Evolutionary conservation across 2,329 filamentous ascomycete genomes (phyloP), one percentile per base, ranked within the genome.

Genomic region (Tolypocladium paradoxum): DNA sequence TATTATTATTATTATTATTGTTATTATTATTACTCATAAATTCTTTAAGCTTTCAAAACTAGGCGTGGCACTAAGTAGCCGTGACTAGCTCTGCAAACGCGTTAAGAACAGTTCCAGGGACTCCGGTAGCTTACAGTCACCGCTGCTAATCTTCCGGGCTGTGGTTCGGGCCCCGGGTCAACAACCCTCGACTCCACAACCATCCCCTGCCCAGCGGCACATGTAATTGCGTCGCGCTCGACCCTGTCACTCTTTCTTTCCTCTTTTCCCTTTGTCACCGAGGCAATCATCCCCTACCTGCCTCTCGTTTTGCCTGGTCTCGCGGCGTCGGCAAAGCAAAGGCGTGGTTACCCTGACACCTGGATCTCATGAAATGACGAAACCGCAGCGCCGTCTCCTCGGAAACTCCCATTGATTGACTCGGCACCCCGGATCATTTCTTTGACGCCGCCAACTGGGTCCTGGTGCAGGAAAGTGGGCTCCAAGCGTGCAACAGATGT

Each of bases 351-450:
- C 37, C 47, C 20, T 40, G 27, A 35, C 35, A 40, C 18, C 40
- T 55, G 57, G 55, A 55, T 56, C 57, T 56, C 56, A 64, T 64
- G 63, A 61, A 61, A 60, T 60, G 54, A 54, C 53, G 53, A 53
- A 54, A 54, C 48, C 54, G 37, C 43, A 54, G 53, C 54, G 54
- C 53, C 51, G 55, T 56, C 54, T 54, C 50, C 51, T 53, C 22
- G 38, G 29, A 34, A 20, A 4, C 43, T 33, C 27, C 7, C 43
- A 20, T 9, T 47, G 51, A n/a, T 52, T 37, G 35, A 48, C n/a
- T 45, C 34, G 36, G n/a, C 16, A 35, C 29, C 31, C 27, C 24
- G 22, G 16, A 35, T 16, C 36, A 18, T 45, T 27, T 7, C 20
- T 24, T 46, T 55, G 53, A 55, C 52, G 52, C 49, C 45, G 46